Evolutionary conservation across 306 rosid genomes (phyloP), one percentile per base, ranked within the genome.

Genomic region (Acmispon strigosus): DNA sequence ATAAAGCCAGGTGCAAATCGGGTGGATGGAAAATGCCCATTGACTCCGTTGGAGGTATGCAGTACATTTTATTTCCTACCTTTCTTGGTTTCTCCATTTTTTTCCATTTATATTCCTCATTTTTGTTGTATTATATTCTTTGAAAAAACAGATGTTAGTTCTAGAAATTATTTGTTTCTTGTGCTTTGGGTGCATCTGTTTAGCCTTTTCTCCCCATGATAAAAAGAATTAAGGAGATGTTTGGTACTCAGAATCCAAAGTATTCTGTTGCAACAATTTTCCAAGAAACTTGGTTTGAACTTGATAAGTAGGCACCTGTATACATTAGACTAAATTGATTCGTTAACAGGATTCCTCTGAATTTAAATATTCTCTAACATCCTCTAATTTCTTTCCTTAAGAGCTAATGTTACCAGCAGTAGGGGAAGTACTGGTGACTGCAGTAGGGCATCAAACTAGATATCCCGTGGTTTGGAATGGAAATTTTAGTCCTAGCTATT

Each of bases 1-100:
- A 89, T 91, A 80, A 89, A 89, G 86, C 97, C 98, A 11, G 97
- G 97, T 78, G 95, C 75, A 66, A 87, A 90, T 78, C 91, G 98
- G 52, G 80, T 94, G 42, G 94, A 90, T 84, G 98, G 98, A 73
- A 94, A 76, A 82, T 94, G 97, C 73, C 97, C 98, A 55, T 80
- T 94, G 87, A 89, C 97, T 79, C 98, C 98, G 13, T 73, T 90
- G 78, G 98, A 94, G 97, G 98, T 94, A 81, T 41, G 66, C 12
- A 5, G 54, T 66, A 34, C 37, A 45, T 20, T 4, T 16, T 6
- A 48, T 59, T 53, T 66, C 69, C 34, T 58, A 48, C 11, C 27
- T 39, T 32, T 27, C 48, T 53, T 54, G 36, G 24, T 29, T 53
- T 77, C 48, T 53, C 22, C 49, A 3, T 18, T 27, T 4, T 8